Evolutionary conservation across 306 rosid species (phyloP).

Genomic region (Geum urbanum): DNA sequence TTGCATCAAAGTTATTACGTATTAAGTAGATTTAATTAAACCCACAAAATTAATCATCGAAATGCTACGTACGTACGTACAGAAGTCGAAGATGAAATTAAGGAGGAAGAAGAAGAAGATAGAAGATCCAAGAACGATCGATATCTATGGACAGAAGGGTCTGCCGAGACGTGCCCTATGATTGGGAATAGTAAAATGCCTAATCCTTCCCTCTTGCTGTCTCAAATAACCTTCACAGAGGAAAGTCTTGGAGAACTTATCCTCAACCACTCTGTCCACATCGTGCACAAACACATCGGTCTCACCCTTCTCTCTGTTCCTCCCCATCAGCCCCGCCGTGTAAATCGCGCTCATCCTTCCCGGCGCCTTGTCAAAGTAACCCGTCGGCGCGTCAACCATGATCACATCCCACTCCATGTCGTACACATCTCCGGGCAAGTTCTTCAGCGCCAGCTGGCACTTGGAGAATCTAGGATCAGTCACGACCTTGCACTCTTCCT

Average conservation of each 20-base stretch:
- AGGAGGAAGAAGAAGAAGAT: not conserved
- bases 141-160: conserved; percentile 62
- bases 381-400: conserved; percentile 96
- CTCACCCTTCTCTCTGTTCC: conserved; percentile 75
- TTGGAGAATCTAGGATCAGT: conserved; percentile 66
- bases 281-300: conserved; percentile 90
- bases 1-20: not conserved
- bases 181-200: conserved; percentile 80
- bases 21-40: not conserved
- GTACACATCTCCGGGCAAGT: conserved; percentile 62
- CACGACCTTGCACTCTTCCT: conserved; percentile 51
- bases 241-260: conserved; percentile 58
- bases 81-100: not conserved
- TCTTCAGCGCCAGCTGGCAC: conserved; percentile 61
- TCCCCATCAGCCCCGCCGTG: conserved; percentile 84
- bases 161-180: conserved; percentile 54
- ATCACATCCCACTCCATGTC: conserved; percentile 85
- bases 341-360: conserved; percentile 91
- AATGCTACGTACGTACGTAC: not conserved
- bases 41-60: not conserved
- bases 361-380: conserved; percentile 69
- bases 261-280: conserved; percentile 79
- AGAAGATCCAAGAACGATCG: not conserved
- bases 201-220: conserved; percentile 71
- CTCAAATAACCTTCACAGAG: conserved; percentile 73